phyloP scores from a whole-genome alignment of 768 basidiomycete genomes.

The Mycena belliarum region DNA sequence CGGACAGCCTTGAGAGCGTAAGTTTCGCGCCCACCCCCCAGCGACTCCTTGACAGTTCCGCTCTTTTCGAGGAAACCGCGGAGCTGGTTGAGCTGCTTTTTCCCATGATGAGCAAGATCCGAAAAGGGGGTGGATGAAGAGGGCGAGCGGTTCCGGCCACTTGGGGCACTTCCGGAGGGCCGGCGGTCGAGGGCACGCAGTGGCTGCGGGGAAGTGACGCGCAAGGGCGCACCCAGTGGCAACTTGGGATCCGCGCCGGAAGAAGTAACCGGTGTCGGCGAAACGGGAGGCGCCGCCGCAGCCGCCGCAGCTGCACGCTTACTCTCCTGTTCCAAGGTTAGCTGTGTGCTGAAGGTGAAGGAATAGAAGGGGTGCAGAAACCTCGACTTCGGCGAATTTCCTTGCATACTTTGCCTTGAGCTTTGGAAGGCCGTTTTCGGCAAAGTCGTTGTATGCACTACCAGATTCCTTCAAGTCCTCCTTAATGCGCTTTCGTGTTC shows the following conservation, averaged over 20 bases:
- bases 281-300: slow-evolving; percentile 33
- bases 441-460: slow-evolving; percentile 78
- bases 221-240: slow-evolving; percentile 47
- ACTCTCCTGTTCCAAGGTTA: slow-evolving; percentile 55
- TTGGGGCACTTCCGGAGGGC: slow-evolving; percentile 59
- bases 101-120: slow-evolving; percentile 89
- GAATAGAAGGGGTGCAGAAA: slow-evolving; percentile 27
- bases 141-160: slow-evolving; percentile 71
- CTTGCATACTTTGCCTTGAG: slow-evolving; percentile 78
- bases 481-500: slow-evolving; percentile 89
- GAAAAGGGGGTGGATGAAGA: slow-evolving; percentile 81
- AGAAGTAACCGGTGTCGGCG: slow-evolving; percentile 34
- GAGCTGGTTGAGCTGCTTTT: slow-evolving; percentile 83
- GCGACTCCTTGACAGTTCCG: slow-evolving; percentile 55
- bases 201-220: slow-evolving; percentile 72
- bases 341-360: slow-evolving; percentile 5
- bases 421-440: slow-evolving; percentile 76
- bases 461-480: slow-evolving; percentile 85
- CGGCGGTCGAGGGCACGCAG: slow-evolving; percentile 74
- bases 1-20: slow-evolving; percentile 74
- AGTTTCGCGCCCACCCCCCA: slow-evolving; percentile 51
- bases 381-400: slow-evolving; percentile 89
- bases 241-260: slow-evolving; percentile 44
- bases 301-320: slow-evolving; percentile 50
- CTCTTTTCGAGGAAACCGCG: slow-evolving; percentile 86